phyloP scores from a whole-genome alignment of 768 basidiomycete species.

The Suillus ampliporus region DNA sequence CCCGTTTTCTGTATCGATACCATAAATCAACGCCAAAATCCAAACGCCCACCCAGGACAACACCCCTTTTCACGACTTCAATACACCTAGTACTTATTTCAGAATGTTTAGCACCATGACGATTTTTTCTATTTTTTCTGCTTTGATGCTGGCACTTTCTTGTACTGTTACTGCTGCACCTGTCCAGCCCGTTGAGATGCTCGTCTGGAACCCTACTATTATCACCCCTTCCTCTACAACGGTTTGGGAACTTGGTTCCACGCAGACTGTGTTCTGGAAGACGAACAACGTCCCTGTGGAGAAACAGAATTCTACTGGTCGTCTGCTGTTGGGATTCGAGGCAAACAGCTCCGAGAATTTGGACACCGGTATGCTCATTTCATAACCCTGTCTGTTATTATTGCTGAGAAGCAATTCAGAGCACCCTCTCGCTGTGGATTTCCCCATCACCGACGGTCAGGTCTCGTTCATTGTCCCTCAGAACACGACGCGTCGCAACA shows the following conservation, averaged over 20 bases:
- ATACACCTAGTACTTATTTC: constrained; percentile 1
- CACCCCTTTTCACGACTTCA: constrained; percentile 27
- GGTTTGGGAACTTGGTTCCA: constrained; percentile 44
- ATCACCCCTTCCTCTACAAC: constrained; percentile 39
- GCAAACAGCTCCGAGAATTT: constrained; percentile 51
- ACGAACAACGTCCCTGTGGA: constrained; percentile 43
- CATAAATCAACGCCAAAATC: constrained; percentile 3
- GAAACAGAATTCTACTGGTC: constrained; percentile 41
- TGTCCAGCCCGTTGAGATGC: constrained; percentile 32
- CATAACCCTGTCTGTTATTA: too few relatives aligned
- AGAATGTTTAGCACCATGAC: constrained; percentile 26
- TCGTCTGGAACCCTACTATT: constrained; percentile 50
- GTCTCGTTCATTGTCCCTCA: constrained; percentile 59
- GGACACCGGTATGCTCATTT: constrained; percentile 47
- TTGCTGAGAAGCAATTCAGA: constrained; percentile 42
- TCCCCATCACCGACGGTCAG: constrained; percentile 56
- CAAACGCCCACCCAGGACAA: constrained; percentile 12
- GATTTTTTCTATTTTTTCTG: constrained; percentile 32
- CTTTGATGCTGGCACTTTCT: constrained; percentile 36
- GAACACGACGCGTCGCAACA: constrained; percentile 41
- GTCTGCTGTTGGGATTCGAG: constrained; percentile 51
- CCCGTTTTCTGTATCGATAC: constrained; percentile 4
- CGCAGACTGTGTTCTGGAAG: constrained; percentile 51
- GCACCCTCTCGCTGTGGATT: constrained; percentile 58
- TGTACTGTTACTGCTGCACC: constrained; percentile 35